phyloP scores from a whole-genome alignment of 441 rosid species.

The Bocquillonia castaneifolia region DNA sequence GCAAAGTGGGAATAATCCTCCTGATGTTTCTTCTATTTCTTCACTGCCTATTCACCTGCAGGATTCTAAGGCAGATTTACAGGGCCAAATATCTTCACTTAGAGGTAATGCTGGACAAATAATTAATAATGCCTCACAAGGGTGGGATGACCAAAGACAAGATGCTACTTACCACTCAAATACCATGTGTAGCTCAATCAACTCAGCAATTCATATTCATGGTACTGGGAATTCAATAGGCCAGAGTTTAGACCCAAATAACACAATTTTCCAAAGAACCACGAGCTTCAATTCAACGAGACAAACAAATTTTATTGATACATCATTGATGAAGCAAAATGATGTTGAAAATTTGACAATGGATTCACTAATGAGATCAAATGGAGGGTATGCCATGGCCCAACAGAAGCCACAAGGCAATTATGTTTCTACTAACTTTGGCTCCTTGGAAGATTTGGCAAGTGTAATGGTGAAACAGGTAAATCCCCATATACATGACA shows the following conservation, averaged over 20 bases:
- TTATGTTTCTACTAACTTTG: conserved; percentile 38
- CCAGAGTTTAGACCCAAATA: conserved; percentile 38
- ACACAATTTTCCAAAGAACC: conserved; percentile 31
- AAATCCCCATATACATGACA: conserved; percentile 18
- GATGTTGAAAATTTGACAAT: conserved; percentile 34
- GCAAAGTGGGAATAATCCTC: conserved; percentile 30
- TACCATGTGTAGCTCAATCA: conserved; percentile 29
- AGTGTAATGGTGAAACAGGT: conserved; percentile 58
- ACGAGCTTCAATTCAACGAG: conserved; percentile 34
- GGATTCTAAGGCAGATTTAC: conserved; percentile 33
- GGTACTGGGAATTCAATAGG: conserved; percentile 23
- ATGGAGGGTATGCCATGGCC: conserved; percentile 37
- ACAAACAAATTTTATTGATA: conserved; percentile 32
- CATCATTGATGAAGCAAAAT: conserved; percentile 33
- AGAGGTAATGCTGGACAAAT: conserved; percentile 26
- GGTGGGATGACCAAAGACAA: conserved; percentile 33
- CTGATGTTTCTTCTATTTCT: conserved; percentile 32
- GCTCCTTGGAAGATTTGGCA: conserved; percentile 59
- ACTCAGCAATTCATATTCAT: conserved; percentile 27
- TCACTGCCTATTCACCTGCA: conserved; percentile 26
- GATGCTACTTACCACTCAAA: conserved; percentile 31
- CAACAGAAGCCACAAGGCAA: conserved; percentile 44
- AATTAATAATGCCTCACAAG: conserved; percentile 26
- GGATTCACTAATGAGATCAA: conserved; percentile 33
- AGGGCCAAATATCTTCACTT: conserved; percentile 24